phyloP scores from a whole-genome alignment of 352 stramenopile genomes.

The Phytophthora sp. region DNA sequence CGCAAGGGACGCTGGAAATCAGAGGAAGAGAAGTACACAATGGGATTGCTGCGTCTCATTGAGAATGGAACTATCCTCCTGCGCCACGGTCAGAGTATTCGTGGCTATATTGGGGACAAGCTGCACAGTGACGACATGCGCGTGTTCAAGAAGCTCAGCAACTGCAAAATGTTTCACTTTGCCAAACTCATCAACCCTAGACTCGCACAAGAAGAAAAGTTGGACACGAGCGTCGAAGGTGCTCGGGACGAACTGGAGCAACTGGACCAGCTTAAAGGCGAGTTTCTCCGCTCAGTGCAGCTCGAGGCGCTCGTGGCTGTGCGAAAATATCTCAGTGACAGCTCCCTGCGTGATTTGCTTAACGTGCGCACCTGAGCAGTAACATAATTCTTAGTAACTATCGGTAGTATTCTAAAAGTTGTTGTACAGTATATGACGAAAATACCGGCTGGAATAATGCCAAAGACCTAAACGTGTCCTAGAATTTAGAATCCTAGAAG shows the following conservation, averaged over 20 bases:
- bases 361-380: slow-evolving; percentile 41
- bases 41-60: slow-evolving; percentile 70
- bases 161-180: slow-evolving; percentile 84
- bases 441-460: not conserved
- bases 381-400: too few species aligned
- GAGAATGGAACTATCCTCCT: slow-evolving; percentile 68
- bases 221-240: slow-evolving; percentile 50
- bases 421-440: slow-evolving; percentile 5
- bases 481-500: too few species aligned
- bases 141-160: slow-evolving; percentile 86
- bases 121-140: slow-evolving; percentile 86
- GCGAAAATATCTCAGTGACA: slow-evolving; percentile 76
- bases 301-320: slow-evolving; percentile 78
- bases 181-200: slow-evolving; percentile 64
- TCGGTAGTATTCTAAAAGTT: slow-evolving; percentile 1
- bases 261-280: slow-evolving; percentile 62
- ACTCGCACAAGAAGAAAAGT: slow-evolving; percentile 58
- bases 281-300: slow-evolving; percentile 81
- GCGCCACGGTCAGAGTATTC: slow-evolving; percentile 70
- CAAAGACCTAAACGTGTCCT: too few species aligned
- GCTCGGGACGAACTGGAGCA: slow-evolving; percentile 37
- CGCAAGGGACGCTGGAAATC: slow-evolving; percentile 78
- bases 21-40: slow-evolving; percentile 77
- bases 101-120: slow-evolving; percentile 75
- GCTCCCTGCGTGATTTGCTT: slow-evolving; percentile 67